Conservation (phyloP, 177 flowering plant genomes). For the Vitis hybrid region DNA sequence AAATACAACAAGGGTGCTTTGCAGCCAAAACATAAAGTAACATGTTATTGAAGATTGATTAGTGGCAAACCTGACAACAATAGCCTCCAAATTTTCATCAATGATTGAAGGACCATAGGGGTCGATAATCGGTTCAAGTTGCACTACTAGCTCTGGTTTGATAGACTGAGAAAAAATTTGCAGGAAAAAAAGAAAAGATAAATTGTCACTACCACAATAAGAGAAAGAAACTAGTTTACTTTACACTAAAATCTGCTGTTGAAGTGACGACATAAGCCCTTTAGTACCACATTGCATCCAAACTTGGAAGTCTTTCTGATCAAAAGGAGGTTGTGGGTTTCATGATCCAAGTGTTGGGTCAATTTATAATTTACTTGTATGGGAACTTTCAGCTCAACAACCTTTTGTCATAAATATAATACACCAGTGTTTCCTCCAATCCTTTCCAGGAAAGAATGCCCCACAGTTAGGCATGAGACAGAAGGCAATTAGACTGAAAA, state of each 20-base stretch:
- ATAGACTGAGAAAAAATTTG: conserved; percentile 44
- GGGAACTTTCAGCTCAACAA: not conserved
- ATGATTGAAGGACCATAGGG: conserved; percentile 89
- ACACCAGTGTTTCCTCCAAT: not conserved
- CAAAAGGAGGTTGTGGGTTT: not conserved
- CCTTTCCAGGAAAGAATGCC: not conserved
- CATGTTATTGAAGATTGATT: conserved; percentile 2
- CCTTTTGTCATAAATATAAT: not conserved
- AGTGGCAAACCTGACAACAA: conserved; percentile 68
- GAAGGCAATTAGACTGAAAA: not conserved
- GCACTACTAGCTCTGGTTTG: conserved; percentile 64
- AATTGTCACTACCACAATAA: not conserved
- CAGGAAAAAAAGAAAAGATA: not conserved
- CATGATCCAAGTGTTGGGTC: not conserved
- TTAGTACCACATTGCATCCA: not conserved
- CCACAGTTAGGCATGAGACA: not conserved
- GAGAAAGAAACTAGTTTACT: not conserved
- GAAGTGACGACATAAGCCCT: not conserved
- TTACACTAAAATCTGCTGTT: not conserved
- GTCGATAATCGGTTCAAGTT: conserved; percentile 70
- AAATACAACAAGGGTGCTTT: not conserved
- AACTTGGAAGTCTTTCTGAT: no score
- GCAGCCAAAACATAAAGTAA: not conserved
- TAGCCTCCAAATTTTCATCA: conserved; percentile 81
- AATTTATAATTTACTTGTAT: not conserved